phyloP scores from a whole-genome alignment of 495 filamentous ascomycete species.

The Astrothelium subdiscretum region DNA sequence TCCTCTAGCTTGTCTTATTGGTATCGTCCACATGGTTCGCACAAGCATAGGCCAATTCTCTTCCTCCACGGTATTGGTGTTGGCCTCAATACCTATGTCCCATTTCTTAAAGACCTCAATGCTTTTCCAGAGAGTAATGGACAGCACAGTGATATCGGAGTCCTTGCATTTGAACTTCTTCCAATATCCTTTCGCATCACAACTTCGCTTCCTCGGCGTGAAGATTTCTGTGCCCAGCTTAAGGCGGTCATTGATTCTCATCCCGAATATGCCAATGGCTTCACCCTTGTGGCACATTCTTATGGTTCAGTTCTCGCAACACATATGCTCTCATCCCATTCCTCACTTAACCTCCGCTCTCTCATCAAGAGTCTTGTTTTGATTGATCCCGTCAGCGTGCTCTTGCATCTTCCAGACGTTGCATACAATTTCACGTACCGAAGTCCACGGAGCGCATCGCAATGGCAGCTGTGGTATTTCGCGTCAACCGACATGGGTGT shows the following conservation, averaged over 20 bases:
- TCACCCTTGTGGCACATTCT: conserved; percentile 21
- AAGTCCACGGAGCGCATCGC: conserved; percentile 14
- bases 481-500: conserved; percentile 19
- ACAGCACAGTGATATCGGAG: conserved; percentile 18
- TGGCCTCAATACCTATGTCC: conserved; percentile 16
- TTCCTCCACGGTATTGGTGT: conserved; percentile 25
- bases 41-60: conserved; percentile 15
- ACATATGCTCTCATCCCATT: conserved; percentile 13
- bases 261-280: conserved; percentile 9
- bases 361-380: conserved; percentile 16
- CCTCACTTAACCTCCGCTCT: conserved; percentile 3
- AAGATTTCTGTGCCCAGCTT: conserved; percentile 13
- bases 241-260: conserved; percentile 17
- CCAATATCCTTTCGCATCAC: conserved; percentile 22
- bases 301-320: conserved; percentile 22
- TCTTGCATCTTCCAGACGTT: conserved; percentile 22
- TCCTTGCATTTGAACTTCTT: conserved; percentile 22
- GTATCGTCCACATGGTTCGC: conserved; percentile 20
- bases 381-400: conserved; percentile 21
- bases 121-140: conserved; percentile 2
- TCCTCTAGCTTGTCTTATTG: conserved; percentile 18
- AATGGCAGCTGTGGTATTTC: conserved; percentile 24
- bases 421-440: conserved; percentile 25
- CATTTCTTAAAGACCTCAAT: conserved; percentile 13
- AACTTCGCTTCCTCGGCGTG: conserved; percentile 10